Conservation (phyloP, 176 grass and related monocot genomes). For the Triticum urartu region DNA sequence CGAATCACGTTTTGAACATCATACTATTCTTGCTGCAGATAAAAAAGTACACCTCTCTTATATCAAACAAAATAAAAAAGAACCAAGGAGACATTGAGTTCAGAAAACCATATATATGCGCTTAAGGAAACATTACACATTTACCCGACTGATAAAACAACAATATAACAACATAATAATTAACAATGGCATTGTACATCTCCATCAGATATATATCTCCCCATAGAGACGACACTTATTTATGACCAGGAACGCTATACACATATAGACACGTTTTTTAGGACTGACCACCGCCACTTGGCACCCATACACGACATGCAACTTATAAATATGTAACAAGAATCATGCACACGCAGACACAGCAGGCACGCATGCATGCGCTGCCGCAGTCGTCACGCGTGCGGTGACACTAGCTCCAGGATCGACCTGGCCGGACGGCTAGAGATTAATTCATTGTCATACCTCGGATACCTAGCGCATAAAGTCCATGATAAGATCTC, state of each 20-base stretch:
- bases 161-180: neutral
- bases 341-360: neutral
- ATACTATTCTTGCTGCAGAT: too few relatives aligned
- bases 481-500: constrained; percentile 41
- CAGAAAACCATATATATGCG: neutral
- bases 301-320: constrained; percentile 4
- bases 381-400: neutral
- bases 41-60: too few relatives aligned
- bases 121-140: neutral
- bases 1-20: too few relatives aligned
- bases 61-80: neutral
- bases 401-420: neutral
- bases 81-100: neutral
- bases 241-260: neutral
- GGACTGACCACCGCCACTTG: neutral
- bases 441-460: neutral
- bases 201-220: neutral
- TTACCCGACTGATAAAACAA: neutral
- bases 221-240: neutral
- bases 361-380: neutral
- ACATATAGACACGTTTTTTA: neutral
- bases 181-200: neutral
- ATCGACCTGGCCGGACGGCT: neutral
- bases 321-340: neutral
- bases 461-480: neutral